These are phyloP conservation scores for Cercospora sp. DNA, from an alignment of 2,329 filamentous ascomycete species.

Conservation along the genomic window DNA sequence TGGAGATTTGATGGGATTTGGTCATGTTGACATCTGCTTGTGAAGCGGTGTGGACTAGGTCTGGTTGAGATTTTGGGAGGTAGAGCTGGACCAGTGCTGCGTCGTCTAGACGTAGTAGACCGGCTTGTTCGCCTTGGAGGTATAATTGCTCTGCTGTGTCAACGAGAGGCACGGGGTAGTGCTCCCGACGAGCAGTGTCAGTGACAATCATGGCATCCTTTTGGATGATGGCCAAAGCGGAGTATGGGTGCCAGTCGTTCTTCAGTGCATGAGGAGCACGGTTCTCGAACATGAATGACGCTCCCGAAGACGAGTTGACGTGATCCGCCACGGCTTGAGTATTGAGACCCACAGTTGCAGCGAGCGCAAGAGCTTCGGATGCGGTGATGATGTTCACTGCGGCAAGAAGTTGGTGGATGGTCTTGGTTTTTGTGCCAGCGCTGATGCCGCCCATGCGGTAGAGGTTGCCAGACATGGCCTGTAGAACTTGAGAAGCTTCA, in stretches of 20 bases:
- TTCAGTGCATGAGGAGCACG: constrained; percentile 55
- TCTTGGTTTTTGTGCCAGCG: constrained; percentile 58
- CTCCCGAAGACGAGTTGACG: constrained; percentile 45
- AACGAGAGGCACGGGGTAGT: constrained; percentile 63
- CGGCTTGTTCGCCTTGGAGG: constrained; percentile 59
- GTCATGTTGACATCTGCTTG: constrained; percentile 43
- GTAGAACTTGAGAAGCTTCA: constrained; percentile 60
- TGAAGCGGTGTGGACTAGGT: constrained; percentile 38
- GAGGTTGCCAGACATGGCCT: constrained; percentile 67
- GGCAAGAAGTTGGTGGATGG: constrained; percentile 60
- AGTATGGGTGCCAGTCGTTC: constrained; percentile 51
- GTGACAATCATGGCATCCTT: constrained; percentile 65
- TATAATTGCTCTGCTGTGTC: constrained; percentile 66
- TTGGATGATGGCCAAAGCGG: constrained; percentile 51
- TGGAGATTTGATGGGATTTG: constrained; percentile 36
- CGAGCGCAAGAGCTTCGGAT: constrained; percentile 60
- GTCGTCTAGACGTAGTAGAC: constrained; percentile 58
- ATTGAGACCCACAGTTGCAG: constrained; percentile 55
- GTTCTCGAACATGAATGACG: constrained; percentile 60
- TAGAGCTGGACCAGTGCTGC: constrained; percentile 59
- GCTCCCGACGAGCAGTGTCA: constrained; percentile 58
- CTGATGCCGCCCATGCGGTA: constrained; percentile 57
- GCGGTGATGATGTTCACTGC: constrained; percentile 60
- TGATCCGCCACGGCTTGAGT: constrained; percentile 52
- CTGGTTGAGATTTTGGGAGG: constrained; percentile 38